Conservation (phyloP, 441 rosid species). For the Omphalea diandra region DNA sequence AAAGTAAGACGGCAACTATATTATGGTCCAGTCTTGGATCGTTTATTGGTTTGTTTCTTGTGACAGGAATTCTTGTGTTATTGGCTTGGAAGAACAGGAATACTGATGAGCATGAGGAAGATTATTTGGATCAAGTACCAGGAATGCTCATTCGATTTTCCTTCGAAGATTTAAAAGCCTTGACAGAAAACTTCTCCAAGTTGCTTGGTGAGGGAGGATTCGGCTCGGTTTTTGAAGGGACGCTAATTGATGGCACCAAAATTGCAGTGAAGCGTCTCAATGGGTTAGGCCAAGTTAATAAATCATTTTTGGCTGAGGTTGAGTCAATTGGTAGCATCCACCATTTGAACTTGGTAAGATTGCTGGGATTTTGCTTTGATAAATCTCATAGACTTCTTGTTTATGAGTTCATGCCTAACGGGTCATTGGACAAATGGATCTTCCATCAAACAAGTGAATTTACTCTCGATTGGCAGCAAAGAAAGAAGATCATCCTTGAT, state of each 20-base stretch:
- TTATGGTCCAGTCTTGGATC: constrained; percentile 9
- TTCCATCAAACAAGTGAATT: background rate
- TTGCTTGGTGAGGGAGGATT: constrained; percentile 22
- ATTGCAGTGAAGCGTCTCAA: constrained; percentile 24
- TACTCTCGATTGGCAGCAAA: constrained; percentile 16
- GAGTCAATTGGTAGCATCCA: constrained; percentile 24
- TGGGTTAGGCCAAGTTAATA: constrained; percentile 13
- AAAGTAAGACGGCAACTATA: background rate
- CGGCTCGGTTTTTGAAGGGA: constrained; percentile 20
- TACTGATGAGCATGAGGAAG: constrained; percentile 3
- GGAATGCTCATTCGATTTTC: constrained; percentile 19
- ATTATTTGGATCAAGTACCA: constrained; percentile 11
- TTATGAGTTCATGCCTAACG: constrained; percentile 19
- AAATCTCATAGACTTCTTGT: constrained; percentile 21
- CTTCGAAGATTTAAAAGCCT: background rate
- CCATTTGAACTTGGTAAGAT: constrained; percentile 26
- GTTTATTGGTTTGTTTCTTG: background rate
- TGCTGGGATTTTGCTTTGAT: constrained; percentile 24
- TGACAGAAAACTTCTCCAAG: constrained; percentile 16
- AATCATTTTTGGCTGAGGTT: constrained; percentile 22
- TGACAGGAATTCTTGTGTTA: background rate
- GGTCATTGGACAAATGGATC: constrained; percentile 24
- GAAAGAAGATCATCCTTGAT: constrained; percentile 20
- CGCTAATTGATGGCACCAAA: constrained; percentile 8
- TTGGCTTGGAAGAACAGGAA: constrained; percentile 1